phyloP scores from a whole-genome alignment of 176 grass and related monocot species.

The Thalia dealbata region DNA sequence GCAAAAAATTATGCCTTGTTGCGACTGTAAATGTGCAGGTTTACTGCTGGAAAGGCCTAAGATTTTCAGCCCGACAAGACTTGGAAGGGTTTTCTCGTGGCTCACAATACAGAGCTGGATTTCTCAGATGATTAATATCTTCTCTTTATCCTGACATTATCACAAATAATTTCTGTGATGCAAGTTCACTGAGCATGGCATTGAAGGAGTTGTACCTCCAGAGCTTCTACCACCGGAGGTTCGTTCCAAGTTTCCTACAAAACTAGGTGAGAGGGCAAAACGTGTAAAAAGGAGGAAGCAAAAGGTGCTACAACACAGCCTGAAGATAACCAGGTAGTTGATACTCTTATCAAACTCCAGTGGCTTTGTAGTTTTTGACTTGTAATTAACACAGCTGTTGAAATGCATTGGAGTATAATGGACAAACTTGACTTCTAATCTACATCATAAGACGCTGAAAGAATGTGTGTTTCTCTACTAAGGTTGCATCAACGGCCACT shows the following conservation, averaged over 20 bases:
- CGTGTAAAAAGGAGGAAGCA: slow-evolving; percentile 58
- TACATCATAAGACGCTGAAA: not conserved
- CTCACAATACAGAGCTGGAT: not conserved
- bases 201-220: slow-evolving; percentile 81
- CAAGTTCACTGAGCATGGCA: slow-evolving; percentile 62
- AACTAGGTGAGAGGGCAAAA: slow-evolving; percentile 59
- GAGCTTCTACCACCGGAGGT: slow-evolving; percentile 70
- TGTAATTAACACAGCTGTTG: not conserved
- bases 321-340: slow-evolving; percentile 58
- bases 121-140: not conserved
- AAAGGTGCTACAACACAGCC: slow-evolving; percentile 42
- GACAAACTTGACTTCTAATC: not conserved
- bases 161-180: slow-evolving; percentile 5
- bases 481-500: slow-evolving; percentile 40
- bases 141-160: slow-evolving; percentile 23
- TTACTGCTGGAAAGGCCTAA: slow-evolving; percentile 92
- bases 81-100: slow-evolving; percentile 70
- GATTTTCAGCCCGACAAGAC: slow-evolving; percentile 79
- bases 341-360: not conserved
- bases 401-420: not conserved
- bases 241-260: slow-evolving; percentile 56
- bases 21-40: slow-evolving; percentile 42
- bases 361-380: not conserved
- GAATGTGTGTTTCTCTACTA: not conserved
- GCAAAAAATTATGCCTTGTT: slow-evolving; percentile 1